These are phyloP conservation scores for Quercus parvula DNA, from an alignment of 306 rosid genomes.

Conservation along the genomic window DNA sequence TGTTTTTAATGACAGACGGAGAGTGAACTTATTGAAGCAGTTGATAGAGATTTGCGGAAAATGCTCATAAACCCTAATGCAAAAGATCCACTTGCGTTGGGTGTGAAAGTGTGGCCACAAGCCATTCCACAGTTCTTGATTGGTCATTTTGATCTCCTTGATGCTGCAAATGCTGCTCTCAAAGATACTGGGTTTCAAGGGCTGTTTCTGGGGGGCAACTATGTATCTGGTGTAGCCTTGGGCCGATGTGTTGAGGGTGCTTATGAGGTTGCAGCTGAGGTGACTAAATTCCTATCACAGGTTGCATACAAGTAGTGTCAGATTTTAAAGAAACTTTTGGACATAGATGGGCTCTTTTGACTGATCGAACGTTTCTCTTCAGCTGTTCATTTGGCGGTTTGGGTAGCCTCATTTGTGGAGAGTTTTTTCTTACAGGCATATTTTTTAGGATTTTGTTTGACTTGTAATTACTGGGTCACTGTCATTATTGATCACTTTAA, in stretches of 20 bases:
- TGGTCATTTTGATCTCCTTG: constrained; percentile 86
- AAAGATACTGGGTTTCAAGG: constrained; percentile 62
- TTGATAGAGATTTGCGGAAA: constrained; percentile 83
- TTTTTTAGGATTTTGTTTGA: neutral
- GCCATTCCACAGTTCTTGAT: constrained; percentile 94
- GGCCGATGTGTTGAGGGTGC: constrained; percentile 98
- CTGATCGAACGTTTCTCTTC: neutral
- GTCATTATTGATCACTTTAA: neutral
- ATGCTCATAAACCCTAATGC: constrained; percentile 71
- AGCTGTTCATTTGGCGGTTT: constrained; percentile 8
- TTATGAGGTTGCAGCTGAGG: constrained; percentile 76
- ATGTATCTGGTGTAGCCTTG: constrained; percentile 89
- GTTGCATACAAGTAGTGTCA: constrained; percentile 45
- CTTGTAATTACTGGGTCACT: constrained; percentile 16
- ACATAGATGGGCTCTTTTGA: constrained; percentile 4
- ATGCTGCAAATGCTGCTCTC: constrained; percentile 65
- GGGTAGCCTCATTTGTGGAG: constrained; percentile 17
- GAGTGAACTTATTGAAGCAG: constrained; percentile 72
- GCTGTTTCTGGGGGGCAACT: constrained; percentile 87
- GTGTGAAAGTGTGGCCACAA: constrained; percentile 87
- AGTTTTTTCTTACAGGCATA: constrained; percentile 8
- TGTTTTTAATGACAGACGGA: constrained; percentile 50
- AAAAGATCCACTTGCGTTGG: constrained; percentile 58
- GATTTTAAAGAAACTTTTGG: constrained; percentile 8
- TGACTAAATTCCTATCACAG: constrained; percentile 57